Evolutionary conservation across 2,329 filamentous ascomycete species (phyloP).

Genomic region (Neofusicoccum parvum): DNA sequence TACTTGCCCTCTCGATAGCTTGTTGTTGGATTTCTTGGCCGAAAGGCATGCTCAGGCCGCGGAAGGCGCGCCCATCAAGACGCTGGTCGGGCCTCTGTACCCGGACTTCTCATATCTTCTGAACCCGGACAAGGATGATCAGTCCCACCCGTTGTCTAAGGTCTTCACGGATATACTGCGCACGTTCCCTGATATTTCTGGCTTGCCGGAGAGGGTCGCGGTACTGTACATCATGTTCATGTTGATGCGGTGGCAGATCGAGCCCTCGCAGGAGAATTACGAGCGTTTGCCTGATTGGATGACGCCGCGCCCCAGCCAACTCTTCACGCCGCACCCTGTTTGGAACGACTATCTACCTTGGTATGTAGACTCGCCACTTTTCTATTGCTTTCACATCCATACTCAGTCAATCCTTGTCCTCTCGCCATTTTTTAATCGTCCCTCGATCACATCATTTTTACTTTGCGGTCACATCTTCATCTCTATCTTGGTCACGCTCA

Average conservation of each 20-base stretch:
- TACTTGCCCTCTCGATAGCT: conserved; percentile 74
- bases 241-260: conserved; percentile 79
- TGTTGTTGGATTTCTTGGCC: conserved; percentile 78
- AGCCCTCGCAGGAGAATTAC: conserved; percentile 77
- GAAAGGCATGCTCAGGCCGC: conserved; percentile 67
- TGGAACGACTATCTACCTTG: conserved; percentile 86
- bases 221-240: conserved; percentile 86
- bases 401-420: too few relatives aligned
- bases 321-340: conserved; percentile 68
- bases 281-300: conserved; percentile 75
- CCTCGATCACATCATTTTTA: too few relatives aligned
- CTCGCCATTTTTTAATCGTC: too few relatives aligned
- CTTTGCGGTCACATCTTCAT: too few relatives aligned
- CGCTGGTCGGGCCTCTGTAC: conserved; percentile 75
- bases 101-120: conserved; percentile 78
- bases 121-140: conserved; percentile 65
- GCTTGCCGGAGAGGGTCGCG: conserved; percentile 80
- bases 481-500: too few relatives aligned
- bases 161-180: conserved; percentile 82
- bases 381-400: too few relatives aligned
- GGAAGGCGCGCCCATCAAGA: conserved; percentile 64
- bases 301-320: conserved; percentile 66
- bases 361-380: conserved; percentile 31
- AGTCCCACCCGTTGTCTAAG: conserved; percentile 77
- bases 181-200: conserved; percentile 78